Evolutionary conservation across 2,329 filamentous ascomycete genomes (phyloP), one percentile per base, ranked within the genome.

Genomic region (Hypoxylon sp.): DNA sequence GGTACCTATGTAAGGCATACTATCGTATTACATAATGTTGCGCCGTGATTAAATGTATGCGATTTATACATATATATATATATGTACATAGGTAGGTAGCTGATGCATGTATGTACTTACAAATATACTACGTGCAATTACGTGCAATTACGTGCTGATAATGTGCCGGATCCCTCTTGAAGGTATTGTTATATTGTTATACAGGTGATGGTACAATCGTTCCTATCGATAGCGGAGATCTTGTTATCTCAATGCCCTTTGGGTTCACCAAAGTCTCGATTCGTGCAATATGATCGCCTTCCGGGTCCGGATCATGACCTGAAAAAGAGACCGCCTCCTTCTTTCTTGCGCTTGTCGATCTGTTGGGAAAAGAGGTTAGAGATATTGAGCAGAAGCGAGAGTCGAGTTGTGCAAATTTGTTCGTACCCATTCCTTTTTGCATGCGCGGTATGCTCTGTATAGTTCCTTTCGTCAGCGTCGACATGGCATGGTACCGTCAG

Each of bases 401-500:
- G 37, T 44, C 20, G 17, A 22, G 17, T 22, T 31, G 13, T 14
- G 42, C 2, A 4, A 22, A 17, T 20, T 4, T 6, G 2, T 60
- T 14, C 84, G 70, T 86, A 97, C 94, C 95, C 95, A 98, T 84
- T 91, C 88, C 82, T 97, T 95, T 81, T 98, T 98, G 82, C 95
- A 98, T 70, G 97, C 94, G 66, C 94, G 89, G 81, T 98, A 98
- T 56, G 94, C 94, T 82, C 94, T 97, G 35, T 1, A 30, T 14
- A n/a, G 20, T 25, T 72, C 62, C 33, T 37, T 25, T 63, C 14
- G 50, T 69, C 64, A 61, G 60, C 64, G 42, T 22, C 31, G 2
- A 40, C 7, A 35, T 20, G 20, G 10, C 17, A 44, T 11, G 7
- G 17, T 44, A 22, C 3, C 20, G 2, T 17, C 3, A 37, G 5